Evolutionary conservation across 257 asterid species (phyloP), one percentile per base, ranked within the genome.

Genomic region (Scutellaria baicalensis): DNA sequence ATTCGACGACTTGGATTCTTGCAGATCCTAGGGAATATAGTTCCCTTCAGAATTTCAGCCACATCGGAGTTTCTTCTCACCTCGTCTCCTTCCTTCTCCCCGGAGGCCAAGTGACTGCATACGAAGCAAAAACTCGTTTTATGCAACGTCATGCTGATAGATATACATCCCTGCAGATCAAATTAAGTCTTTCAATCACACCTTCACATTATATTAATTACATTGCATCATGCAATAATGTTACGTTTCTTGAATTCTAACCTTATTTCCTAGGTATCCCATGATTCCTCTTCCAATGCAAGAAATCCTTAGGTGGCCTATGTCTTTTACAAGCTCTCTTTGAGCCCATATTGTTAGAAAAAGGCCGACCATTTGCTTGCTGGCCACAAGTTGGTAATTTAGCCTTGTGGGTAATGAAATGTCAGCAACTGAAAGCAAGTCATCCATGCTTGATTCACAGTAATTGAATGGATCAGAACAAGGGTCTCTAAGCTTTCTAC

Each of bases 201-300:
- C 33, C 33, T 27, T 27, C 33, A 27, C 3, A 2, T 27, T 27
- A 27, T 27, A 27, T 27, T 27, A 27, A 27, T 27, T 27, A 27
- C 3, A 27, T 27, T 27, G 4, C 33, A 27, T 1, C 31, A 57
- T 58, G 12, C 64, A 58, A 16, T 58, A 12, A 3, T 27, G 33
- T 27, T 2, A 27, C 4, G 33, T 27, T 27, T 27, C 33, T 27
- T 27, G 33, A 8, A 2, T 8, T 8, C 49, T 47, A 21, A 91
- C 98, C 98, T 93, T 93, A 70, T 93, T 93, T 33, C 99, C 97
- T 36, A 93, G 86, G 77, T 58, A 87, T 8, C 99, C 99, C 99
- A 93, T 89, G 80, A 93, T 91, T 76, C 99, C 99, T 80, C 94
- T 87, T 52, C 97, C 99, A 40, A 93, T 81, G 79, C 83, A 84